Percentiles rank a stretch among this genome's conserved stretches.
These are phyloP conservation scores for Macrolepiota albuminosa DNA, from an alignment of 768 basidiomycete genomes.

Conservation along the genomic window DNA sequence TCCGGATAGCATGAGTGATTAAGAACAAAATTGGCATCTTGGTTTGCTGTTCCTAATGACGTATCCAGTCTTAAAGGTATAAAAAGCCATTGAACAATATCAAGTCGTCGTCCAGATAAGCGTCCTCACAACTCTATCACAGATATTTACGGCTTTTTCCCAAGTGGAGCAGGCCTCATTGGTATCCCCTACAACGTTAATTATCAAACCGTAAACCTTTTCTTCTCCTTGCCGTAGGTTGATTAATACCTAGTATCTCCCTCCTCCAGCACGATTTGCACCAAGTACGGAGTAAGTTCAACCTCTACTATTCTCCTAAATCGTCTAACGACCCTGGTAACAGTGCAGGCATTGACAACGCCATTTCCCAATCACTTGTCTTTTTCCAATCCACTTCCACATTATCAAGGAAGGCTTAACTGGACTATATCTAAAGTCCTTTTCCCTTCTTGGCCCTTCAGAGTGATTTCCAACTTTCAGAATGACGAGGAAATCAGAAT, in stretches of 20 bases:
- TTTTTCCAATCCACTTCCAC: constrained; percentile 14
- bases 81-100: constrained; percentile 15
- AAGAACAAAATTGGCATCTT: constrained; percentile 70
- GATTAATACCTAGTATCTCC: constrained; percentile 17
- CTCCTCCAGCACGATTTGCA: constrained; percentile 58
- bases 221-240: constrained; percentile 9
- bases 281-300: constrained; percentile 65
- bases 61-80: constrained; percentile 23
- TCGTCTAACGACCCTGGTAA: constrained; percentile 36
- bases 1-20: constrained; percentile 63
- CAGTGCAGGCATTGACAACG: constrained; percentile 42
- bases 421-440: constrained; percentile 46
- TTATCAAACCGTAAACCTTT: constrained; percentile 4
- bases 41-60: constrained; percentile 75
- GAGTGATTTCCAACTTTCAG: constrained; percentile 16
- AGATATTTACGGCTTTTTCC: constrained; percentile 16
- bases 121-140: constrained; percentile 2
- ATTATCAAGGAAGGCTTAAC: constrained; percentile 31
- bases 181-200: constrained; percentile 34
- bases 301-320: constrained; percentile 43
- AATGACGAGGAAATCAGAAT: constrained; percentile 31
- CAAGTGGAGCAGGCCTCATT: constrained; percentile 70
- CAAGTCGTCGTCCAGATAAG: constrained; percentile 74
- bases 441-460: constrained; percentile 49
- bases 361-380: constrained; percentile 29